Conservation (phyloP, 257 asterid genomes). For the Marsdenia floribunda region DNA sequence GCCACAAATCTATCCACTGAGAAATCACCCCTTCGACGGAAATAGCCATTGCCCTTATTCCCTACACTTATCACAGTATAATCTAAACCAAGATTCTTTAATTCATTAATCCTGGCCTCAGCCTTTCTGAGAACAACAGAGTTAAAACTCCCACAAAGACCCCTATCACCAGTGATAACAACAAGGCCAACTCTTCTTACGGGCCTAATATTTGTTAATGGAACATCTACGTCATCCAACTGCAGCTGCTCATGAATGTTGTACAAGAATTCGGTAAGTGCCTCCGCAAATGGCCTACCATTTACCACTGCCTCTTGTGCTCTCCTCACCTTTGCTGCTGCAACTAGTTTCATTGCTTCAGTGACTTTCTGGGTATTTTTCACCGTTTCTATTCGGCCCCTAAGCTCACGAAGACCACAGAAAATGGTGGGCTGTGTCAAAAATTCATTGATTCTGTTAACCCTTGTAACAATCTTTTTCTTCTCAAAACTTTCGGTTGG, state of each 20-base stretch:
- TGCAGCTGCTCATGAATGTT: conserved; percentile 54
- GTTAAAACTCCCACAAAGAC: conserved; percentile 78
- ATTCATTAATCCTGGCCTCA: conserved; percentile 44
- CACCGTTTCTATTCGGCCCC: conserved; percentile 53
- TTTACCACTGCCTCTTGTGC: conserved; percentile 72
- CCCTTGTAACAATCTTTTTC: background rate
- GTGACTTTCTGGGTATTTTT: conserved; percentile 61
- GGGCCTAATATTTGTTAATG: conserved; percentile 56
- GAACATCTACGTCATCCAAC: conserved; percentile 54
- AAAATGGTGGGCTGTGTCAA: conserved; percentile 21
- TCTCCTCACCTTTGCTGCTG: conserved; percentile 68
- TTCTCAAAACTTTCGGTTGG: background rate
- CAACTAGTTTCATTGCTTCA: conserved; percentile 70
- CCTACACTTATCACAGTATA: conserved; percentile 57
- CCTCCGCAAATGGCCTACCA: conserved; percentile 61
- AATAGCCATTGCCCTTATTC: conserved; percentile 57
- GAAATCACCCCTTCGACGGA: conserved; percentile 26
- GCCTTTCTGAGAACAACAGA: conserved; percentile 43
- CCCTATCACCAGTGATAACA: conserved; percentile 59
- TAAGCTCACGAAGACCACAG: conserved; percentile 52
- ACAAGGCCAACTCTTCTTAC: conserved; percentile 58
- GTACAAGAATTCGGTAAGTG: conserved; percentile 47
- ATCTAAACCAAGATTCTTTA: conserved; percentile 43
- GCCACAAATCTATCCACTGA: conserved; percentile 45
- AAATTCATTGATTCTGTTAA: background rate